Conservation (phyloP, 2,329 filamentous ascomycete species). For the Colletotrichum costaricense region DNA sequence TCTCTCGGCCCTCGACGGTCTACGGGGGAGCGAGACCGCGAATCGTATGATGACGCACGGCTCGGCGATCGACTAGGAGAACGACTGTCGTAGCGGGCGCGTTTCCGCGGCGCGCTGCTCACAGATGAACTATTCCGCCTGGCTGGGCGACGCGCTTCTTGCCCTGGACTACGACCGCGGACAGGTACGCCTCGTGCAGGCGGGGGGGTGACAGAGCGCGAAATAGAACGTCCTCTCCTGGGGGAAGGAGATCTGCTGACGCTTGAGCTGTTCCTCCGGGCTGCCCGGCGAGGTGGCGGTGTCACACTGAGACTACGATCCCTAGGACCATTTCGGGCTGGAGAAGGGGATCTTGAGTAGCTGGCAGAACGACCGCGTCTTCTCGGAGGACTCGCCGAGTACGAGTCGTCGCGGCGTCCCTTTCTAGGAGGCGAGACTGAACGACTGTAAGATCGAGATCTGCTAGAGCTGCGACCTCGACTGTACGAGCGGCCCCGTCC, state of each 20-base stretch:
- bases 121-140: conserved; percentile 49
- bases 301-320: conserved; percentile 32
- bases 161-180: conserved; percentile 24
- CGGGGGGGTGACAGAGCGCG: conserved; percentile 39
- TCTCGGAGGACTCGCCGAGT: conserved; percentile 46
- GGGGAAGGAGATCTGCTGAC: conserved; percentile 43
- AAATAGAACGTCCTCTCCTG: conserved; percentile 39
- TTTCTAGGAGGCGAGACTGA: conserved; percentile 36
- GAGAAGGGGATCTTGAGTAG: conserved; percentile 44
- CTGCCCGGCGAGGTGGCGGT: conserved; percentile 39
- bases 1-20: conserved; percentile 30
- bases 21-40: conserved; percentile 38
- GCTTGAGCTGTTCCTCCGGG: conserved; percentile 47
- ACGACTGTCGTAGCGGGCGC: conserved; percentile 34
- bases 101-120: conserved; percentile 43
- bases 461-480: conserved; percentile 48
- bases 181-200: conserved; percentile 15
- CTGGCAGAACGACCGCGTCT: conserved; percentile 40
- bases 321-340: conserved; percentile 40
- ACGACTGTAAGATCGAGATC: conserved; percentile 48
- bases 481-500: conserved; percentile 45
- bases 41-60: conserved; percentile 42
- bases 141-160: conserved; percentile 37
- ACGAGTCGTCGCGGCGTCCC: conserved; percentile 37
- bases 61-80: conserved; percentile 42